Evolutionary conservation across 208 protist genomes (phyloP).

Genomic region (Leishmania gerbilli): DNA sequence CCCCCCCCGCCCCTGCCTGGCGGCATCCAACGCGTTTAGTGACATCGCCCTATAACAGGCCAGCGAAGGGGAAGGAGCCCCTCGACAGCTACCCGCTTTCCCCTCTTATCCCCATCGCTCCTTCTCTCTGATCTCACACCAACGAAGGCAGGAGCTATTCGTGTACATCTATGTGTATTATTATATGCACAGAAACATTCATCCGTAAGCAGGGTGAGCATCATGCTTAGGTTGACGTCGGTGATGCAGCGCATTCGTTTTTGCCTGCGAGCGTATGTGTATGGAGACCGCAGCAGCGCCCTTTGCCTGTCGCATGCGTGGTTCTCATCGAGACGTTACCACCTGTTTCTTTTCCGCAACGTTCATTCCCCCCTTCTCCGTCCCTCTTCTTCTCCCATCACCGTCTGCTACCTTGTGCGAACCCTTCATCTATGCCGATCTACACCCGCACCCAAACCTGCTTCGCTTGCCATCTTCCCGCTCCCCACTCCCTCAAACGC

Average conservation of each 20-base stretch:
- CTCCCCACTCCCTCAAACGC: neutral
- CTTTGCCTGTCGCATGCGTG: neutral
- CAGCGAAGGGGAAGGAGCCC: neutral
- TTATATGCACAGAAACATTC: neutral
- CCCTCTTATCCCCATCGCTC: neutral
- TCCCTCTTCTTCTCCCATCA: conserved; percentile 10
- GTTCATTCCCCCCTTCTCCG: neutral
- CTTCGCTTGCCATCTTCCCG: neutral
- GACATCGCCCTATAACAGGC: neutral
- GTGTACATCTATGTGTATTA: neutral
- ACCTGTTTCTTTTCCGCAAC: conserved; percentile 13
- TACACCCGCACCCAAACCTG: neutral
- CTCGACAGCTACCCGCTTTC: neutral
- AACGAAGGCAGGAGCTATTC: neutral
- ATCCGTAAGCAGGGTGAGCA: neutral
- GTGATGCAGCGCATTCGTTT: neutral
- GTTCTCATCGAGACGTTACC: neutral
- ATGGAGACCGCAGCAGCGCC: neutral
- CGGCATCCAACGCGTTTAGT: neutral
- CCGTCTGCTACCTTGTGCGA: neutral
- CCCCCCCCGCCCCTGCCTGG: neutral
- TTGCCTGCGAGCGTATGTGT: neutral
- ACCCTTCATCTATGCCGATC: neutral
- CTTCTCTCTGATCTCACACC: neutral
- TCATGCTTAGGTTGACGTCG: neutral